Base-by-base conservation (phyloP, 2,329 filamentous ascomycete species). In the Alternaria gaisen region DNA sequence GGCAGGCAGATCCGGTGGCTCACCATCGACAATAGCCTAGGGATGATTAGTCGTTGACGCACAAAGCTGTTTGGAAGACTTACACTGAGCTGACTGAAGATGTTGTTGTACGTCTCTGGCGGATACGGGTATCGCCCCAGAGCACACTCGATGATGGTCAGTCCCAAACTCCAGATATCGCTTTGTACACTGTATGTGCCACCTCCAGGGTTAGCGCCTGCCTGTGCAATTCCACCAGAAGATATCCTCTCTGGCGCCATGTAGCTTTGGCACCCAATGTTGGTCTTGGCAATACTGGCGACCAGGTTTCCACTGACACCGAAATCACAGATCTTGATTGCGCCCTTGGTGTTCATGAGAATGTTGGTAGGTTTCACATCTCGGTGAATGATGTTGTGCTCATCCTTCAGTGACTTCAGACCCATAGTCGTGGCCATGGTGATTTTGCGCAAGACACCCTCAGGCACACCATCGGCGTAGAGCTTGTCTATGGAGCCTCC, bases 321-420 rank as follows among this genome's bases (percentile, higher is more conserved):
- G 78, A 99, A 99, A 80, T 99, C 95, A 80, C 95, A 99, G 59
- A 99, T 97, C 81, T 99, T 99, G 83, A 98, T 86, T 75, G 97
- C 93, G 1, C 95, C 95, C 42, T 86, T 86, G 2, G 90, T 91
- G 79, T 98, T 99, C 78, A 93, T 88, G 1, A 99, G 85, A 61
- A 99, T 97, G 73, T 99, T 99, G n/a, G 95, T 99, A 2, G 95
- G 95, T 79, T 99, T 99, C 66, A 99, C 95, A 75, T 99, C 95
- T 66, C 95, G 90, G 77, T 99, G 95, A 67, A 99, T 99, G 80
- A 99, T 99, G 80, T 97, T 98, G 83, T 99, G 95, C 63, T 97
- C 93, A 64, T 99, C 95, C 79, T 99, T 99, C 62, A 99, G 82
- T 20, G 90, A 89, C 82, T 97, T 98, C 64, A 99, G 84, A 0